A percentile compares a stretch with the other conserved stretches of the same genome.
phyloP scores from a whole-genome alignment of 495 filamentous ascomycete species.

The Thermochaetoides thermophila region DNA sequence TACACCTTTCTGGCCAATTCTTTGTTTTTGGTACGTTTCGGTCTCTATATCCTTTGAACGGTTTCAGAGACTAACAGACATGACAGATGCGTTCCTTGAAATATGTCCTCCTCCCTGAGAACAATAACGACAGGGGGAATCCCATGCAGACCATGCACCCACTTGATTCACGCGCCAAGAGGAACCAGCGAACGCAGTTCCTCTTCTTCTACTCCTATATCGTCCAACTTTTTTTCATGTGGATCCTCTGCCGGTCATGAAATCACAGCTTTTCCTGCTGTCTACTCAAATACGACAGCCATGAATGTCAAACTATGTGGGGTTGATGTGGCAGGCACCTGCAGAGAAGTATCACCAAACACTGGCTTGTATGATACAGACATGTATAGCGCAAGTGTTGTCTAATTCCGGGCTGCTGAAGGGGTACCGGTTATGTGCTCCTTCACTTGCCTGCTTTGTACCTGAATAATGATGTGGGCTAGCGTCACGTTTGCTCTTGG shows the following conservation, averaged over 20 bases:
- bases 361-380: no score
- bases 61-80: conserved; percentile 9
- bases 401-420: no score
- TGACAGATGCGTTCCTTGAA: conserved; percentile 79
- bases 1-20: conserved; percentile 92
- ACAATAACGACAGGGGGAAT: conserved; percentile 45
- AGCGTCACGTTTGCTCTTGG: no score
- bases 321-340: no score
- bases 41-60: background rate
- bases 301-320: no score
- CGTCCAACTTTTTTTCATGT: conserved; percentile 90
- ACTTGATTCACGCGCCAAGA: conserved; percentile 50
- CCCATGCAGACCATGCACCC: conserved; percentile 62
- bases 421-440: no score
- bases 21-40: conserved; percentile 67
- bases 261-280: background rate
- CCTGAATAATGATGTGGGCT: no score
- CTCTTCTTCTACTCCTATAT: conserved; percentile 90
- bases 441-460: no score
- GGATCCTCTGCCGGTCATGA: conserved; percentile 51
- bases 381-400: no score
- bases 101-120: conserved; percentile 89
- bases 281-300: background rate
- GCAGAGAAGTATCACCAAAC: no score
- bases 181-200: conserved; percentile 84